Evolutionary conservation across 176 grass and related monocot species (phyloP).

Genomic region (Poa annua): DNA sequence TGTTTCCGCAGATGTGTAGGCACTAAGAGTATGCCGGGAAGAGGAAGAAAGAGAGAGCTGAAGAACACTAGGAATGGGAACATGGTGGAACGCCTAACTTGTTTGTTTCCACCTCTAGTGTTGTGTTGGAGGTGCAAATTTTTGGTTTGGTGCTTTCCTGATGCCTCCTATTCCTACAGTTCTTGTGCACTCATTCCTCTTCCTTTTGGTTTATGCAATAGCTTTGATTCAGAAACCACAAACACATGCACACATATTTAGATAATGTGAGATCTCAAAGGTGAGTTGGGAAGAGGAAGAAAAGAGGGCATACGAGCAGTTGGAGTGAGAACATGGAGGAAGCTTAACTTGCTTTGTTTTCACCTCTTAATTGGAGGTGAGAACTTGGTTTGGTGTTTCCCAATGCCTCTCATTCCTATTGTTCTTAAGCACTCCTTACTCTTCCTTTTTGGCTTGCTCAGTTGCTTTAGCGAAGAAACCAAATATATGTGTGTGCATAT

Average conservation of each 20-base stretch:
- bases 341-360: background rate
- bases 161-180: conserved; percentile 34
- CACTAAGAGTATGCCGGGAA: conserved; percentile 33
- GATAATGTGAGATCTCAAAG: background rate
- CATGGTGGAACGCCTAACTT: conserved; percentile 45
- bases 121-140: background rate
- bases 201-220: conserved; percentile 2
- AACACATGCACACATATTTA: background rate
- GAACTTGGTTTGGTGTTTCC: conserved; percentile 18
- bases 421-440: conserved; percentile 40
- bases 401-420: conserved; percentile 45
- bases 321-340: conserved; percentile 41
- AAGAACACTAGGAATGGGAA: conserved; percentile 51
- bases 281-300: conserved; percentile 43
- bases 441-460: conserved; percentile 29
- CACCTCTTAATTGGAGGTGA: background rate
- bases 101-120: conserved; percentile 8
- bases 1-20: background rate
- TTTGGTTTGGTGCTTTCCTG: conserved; percentile 23
- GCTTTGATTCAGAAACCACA: background rate
- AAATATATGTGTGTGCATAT: background rate
- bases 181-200: conserved; percentile 21
- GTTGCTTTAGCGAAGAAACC: background rate
- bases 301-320: conserved; percentile 36
- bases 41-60: conserved; percentile 42